A percentile compares a stretch with the other conserved stretches of the same genome.
Conservation (phyloP, 306 rosid species). For the Dalbergia oliveri region DNA sequence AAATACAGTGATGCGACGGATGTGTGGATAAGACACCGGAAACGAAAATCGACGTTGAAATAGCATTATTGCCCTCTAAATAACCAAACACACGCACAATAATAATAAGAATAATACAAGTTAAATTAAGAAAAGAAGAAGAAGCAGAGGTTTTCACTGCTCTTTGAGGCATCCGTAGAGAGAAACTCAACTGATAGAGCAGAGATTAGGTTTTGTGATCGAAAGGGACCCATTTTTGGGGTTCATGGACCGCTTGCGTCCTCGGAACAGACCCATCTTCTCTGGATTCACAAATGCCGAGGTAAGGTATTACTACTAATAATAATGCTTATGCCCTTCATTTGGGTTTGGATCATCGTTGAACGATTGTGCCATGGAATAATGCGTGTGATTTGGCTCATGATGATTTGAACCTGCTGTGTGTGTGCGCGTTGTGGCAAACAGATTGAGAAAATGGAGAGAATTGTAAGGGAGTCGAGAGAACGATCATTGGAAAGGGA, state of each 20-base stretch:
- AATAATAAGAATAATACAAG: no score
- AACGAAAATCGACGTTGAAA: no score
- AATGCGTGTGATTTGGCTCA: slow-evolving; percentile 5
- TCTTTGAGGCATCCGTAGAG: neutral
- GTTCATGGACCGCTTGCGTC: slow-evolving; percentile 91
- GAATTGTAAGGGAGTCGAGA: slow-evolving; percentile 56
- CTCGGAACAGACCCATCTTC: slow-evolving; percentile 65
- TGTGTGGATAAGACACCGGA: no score
- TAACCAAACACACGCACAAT: no score
- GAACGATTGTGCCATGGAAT: neutral
- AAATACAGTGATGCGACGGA: no score
- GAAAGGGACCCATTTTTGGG: neutral
- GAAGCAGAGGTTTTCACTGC: neutral
- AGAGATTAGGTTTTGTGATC: neutral
- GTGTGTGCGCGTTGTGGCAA: slow-evolving; percentile 1
- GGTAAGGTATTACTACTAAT: slow-evolving; percentile 49
- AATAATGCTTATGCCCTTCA: neutral
- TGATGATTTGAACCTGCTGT: neutral
- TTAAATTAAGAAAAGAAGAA: no score
- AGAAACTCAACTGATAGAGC: neutral
- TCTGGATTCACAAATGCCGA: slow-evolving; percentile 82
- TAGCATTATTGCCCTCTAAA: no score
- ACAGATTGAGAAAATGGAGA: slow-evolving; percentile 88
- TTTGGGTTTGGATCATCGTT: neutral
- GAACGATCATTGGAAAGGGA: slow-evolving; percentile 55